phyloP scores from a whole-genome alignment of 768 basidiomycete species.

The Crucibulum laeve region DNA sequence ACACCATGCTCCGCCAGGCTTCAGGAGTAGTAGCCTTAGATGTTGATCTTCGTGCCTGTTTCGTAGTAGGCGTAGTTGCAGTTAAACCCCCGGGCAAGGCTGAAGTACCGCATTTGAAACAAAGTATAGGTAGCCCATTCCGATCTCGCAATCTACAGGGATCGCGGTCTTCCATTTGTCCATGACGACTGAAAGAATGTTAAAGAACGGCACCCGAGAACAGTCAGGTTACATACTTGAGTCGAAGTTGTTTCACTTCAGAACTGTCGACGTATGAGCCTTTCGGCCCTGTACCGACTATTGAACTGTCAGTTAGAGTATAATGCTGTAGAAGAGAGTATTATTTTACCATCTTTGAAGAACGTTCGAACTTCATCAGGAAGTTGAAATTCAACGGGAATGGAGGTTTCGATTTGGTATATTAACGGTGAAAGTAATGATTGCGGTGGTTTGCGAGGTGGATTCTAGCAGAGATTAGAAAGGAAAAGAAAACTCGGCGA shows the following conservation, averaged over 20 bases:
- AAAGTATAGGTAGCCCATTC: constrained; percentile 79
- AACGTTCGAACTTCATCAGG: constrained; percentile 79
- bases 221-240: constrained; percentile 60
- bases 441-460: constrained; percentile 59
- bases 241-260: constrained; percentile 68
- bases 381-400: constrained; percentile 81
- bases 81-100: constrained; percentile 57
- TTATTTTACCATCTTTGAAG: constrained; percentile 78
- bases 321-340: constrained; percentile 8
- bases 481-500: constrained; percentile 7
- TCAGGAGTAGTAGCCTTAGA: constrained; percentile 41
- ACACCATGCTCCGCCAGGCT: constrained; percentile 72
- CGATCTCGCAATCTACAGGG: constrained; percentile 82
- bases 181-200: constrained; percentile 57
- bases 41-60: constrained; percentile 49
- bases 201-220: constrained; percentile 5
- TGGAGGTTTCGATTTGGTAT: constrained; percentile 58
- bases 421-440: constrained; percentile 72
- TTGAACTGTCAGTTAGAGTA: constrained; percentile 12
- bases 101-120: constrained; percentile 85
- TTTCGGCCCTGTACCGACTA: constrained; percentile 75
- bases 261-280: constrained; percentile 84
- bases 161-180: constrained; percentile 89
- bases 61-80: constrained; percentile 48
- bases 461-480: constrained; percentile 44